Evolutionary conservation across 495 filamentous ascomycete species (phyloP).

Genomic region (Penicillium cinerascens): DNA sequence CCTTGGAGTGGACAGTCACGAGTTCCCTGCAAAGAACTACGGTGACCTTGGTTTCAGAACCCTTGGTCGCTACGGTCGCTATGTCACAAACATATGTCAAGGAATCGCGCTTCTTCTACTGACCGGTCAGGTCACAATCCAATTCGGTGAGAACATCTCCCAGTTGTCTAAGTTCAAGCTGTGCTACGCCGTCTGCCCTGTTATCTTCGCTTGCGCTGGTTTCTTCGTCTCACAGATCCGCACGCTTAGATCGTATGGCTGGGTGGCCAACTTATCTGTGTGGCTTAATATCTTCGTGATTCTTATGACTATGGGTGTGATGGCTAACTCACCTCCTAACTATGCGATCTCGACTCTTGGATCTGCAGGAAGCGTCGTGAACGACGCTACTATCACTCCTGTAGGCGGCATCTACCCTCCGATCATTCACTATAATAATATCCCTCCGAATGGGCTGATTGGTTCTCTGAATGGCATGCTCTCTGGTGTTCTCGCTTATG

Average conservation of each 20-base stretch:
- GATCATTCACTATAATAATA: constrained; percentile 31
- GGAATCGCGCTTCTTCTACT: constrained; percentile 50
- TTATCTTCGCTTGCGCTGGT: constrained; percentile 38
- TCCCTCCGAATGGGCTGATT: constrained; percentile 27
- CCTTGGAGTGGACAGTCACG: constrained; percentile 53
- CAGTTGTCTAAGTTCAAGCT: constrained; percentile 48
- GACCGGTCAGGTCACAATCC: constrained; percentile 52
- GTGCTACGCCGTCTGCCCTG: constrained; percentile 37
- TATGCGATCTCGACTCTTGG: constrained; percentile 25
- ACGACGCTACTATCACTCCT: constrained; percentile 25
- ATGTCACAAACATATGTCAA: constrained; percentile 53
- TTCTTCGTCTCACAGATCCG: constrained; percentile 43
- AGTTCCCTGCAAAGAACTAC: constrained; percentile 54
- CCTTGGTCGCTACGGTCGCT: constrained; percentile 47
- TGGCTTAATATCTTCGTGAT: constrained; percentile 55
- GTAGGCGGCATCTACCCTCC: constrained; percentile 24
- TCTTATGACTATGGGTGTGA: constrained; percentile 50
- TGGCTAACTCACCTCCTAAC: constrained; percentile 48
- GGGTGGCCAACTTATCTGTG: constrained; percentile 48
- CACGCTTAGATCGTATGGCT: constrained; percentile 52
- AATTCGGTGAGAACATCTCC: constrained; percentile 54
- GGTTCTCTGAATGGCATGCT: constrained; percentile 55
- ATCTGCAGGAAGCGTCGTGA: constrained; percentile 36
- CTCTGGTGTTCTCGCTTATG: constrained; percentile 58
- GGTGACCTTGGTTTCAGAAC: constrained; percentile 58